Percentiles rank a stretch among this genome's conserved stretches.
These are phyloP conservation scores for Guyanaporus albipodus DNA, from an alignment of 768 basidiomycete species.

Conservation along the genomic window DNA sequence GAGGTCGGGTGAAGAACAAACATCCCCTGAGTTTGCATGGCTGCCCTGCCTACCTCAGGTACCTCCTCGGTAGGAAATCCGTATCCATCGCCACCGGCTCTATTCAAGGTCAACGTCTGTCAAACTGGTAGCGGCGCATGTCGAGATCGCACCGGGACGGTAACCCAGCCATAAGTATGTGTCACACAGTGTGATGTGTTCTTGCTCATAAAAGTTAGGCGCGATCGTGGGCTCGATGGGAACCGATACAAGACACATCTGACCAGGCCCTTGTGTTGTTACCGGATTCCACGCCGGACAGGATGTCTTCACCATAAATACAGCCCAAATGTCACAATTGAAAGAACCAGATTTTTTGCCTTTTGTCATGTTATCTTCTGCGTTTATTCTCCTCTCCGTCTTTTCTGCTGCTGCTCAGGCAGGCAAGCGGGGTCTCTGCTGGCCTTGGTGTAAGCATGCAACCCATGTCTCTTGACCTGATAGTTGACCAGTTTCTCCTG, in stretches of 20 bases:
- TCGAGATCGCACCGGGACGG: not conserved
- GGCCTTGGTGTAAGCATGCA: slow-evolving; percentile 32
- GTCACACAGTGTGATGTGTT: too few species aligned
- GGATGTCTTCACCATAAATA: slow-evolving; percentile 10
- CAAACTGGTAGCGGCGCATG: not conserved
- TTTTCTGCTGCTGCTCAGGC: slow-evolving; percentile 25
- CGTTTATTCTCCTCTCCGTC: slow-evolving; percentile 15
- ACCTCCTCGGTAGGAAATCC: not conserved
- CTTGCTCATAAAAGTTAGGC: too few species aligned
- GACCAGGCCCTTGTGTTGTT: not conserved
- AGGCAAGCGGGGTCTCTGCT: slow-evolving; percentile 37
- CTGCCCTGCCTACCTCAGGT: too few species aligned
- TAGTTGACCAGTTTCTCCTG: not conserved
- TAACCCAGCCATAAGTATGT: not conserved
- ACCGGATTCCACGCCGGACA: not conserved
- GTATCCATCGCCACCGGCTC: slow-evolving; percentile 2
- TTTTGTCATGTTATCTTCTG: slow-evolving; percentile 16
- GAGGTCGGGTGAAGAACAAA: too few species aligned
- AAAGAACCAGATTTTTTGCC: not conserved
- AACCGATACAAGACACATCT: not conserved
- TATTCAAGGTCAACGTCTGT: not conserved
- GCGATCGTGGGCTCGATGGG: not conserved
- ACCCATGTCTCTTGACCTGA: not conserved
- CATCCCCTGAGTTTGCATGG: too few species aligned
- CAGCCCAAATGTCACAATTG: not conserved